Percentiles rank a stretch among this genome's conserved stretches.
These are phyloP conservation scores for Domatiomyces globalis DNA, from an alignment of 2,329 filamentous ascomycete genomes.

Conservation along the genomic window DNA sequence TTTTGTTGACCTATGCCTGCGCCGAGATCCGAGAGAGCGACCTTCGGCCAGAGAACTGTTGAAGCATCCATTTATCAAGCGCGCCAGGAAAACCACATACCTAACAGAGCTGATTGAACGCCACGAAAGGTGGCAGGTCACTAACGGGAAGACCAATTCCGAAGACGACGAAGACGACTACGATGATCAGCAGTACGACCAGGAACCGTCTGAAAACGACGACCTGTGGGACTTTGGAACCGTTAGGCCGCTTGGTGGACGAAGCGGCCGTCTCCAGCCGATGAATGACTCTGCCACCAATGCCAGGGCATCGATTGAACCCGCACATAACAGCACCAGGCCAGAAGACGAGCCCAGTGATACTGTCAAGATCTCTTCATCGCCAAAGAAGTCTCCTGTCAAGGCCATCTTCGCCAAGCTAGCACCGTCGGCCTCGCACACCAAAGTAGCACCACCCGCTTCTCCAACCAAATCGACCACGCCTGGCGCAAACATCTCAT, in stretches of 20 bases:
- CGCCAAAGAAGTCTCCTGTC: conserved; percentile 45
- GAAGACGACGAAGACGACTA: conserved; percentile 48
- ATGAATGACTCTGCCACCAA: conserved; percentile 77
- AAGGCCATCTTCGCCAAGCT: conserved; percentile 29
- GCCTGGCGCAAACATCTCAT: conserved; percentile 27
- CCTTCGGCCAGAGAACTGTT: conserved; percentile 77
- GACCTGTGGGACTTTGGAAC: conserved; percentile 99
- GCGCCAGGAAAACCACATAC: conserved; percentile 91
- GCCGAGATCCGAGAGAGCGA: conserved; percentile 76
- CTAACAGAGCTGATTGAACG: conserved; percentile 90
- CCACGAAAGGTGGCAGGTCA: conserved; percentile 71
- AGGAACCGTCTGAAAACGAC: conserved; percentile 46
- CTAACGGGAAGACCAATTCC: conserved; percentile 57
- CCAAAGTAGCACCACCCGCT: conserved; percentile 46
- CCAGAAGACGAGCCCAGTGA: conserved; percentile 22
- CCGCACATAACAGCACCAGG: conserved; percentile 25
- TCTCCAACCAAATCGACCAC: conserved; percentile 43
- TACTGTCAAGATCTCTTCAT: conserved; percentile 34
- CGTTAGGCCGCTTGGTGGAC: conserved; percentile 63
- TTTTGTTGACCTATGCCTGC: conserved; percentile 68
- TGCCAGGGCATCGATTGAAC: conserved; percentile 46
- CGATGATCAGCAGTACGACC: conserved; percentile 22
- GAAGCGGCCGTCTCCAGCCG: conserved; percentile 49
- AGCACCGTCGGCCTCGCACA: conserved; percentile 35
- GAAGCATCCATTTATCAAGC: conserved; percentile 77